Conservation (phyloP, 441 rosid genomes). For the Francoa sonchifolia region DNA sequence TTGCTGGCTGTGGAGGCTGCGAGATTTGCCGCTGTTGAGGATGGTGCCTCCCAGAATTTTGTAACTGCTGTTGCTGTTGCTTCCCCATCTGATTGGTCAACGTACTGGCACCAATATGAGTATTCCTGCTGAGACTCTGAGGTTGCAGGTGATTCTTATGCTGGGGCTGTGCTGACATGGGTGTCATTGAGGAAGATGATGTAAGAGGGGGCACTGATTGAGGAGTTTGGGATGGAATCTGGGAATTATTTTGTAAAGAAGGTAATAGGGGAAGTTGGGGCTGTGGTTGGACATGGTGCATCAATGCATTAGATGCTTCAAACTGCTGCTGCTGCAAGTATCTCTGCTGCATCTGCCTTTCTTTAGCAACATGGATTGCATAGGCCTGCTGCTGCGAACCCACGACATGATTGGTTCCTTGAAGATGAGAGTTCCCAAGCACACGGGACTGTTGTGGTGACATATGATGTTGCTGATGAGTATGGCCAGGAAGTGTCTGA, state of each 20-base stretch:
- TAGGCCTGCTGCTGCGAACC: conserved; percentile 62
- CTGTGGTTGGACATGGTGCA: conserved; percentile 55
- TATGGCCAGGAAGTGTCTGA: conserved; percentile 61
- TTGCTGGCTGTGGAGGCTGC: conserved; percentile 61
- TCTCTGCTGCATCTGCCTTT: conserved; percentile 76
- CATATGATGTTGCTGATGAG: conserved; percentile 68
- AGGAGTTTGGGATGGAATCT: conserved; percentile 58
- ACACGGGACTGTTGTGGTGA: conserved; percentile 59
- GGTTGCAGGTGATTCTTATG: conserved; percentile 57
- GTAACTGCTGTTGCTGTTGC: conserved; percentile 73
- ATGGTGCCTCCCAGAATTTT: conserved; percentile 75
- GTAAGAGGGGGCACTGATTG: conserved; percentile 37
- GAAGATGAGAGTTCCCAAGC: conserved; percentile 51
- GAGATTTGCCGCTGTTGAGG: conserved; percentile 67
- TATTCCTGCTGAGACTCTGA: conserved; percentile 45
- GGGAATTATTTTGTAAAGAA: conserved; percentile 57
- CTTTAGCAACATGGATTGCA: conserved; percentile 54
- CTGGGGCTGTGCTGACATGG: conserved; percentile 46
- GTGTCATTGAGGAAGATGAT: conserved; percentile 48
- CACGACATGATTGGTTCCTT: conserved; percentile 47
- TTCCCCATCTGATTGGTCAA: conserved; percentile 68
- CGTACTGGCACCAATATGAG: conserved; percentile 46
- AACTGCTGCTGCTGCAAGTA: conserved; percentile 54
- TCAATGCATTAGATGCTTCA: conserved; percentile 42
- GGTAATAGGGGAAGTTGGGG: conserved; percentile 61